Percentiles rank a stretch among this genome's conserved stretches.
phyloP scores from a whole-genome alignment of 306 rosid genomes.

The Glycine latifolia region DNA sequence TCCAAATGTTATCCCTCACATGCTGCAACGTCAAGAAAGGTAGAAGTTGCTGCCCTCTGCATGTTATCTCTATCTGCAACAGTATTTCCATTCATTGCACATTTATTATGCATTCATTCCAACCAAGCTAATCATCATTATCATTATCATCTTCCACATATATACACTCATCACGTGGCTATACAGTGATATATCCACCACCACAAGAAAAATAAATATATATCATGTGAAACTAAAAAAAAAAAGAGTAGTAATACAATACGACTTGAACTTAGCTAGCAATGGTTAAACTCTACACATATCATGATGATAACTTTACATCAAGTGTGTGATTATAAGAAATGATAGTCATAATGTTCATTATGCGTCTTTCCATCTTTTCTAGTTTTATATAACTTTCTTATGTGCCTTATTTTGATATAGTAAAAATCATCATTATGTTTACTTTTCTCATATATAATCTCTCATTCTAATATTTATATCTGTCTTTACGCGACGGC shows the following conservation, averaged over 20 bases:
- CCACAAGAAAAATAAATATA: neutral
- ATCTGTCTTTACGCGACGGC: conserved; percentile 29
- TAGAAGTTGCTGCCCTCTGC: conserved; percentile 83
- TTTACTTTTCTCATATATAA: conserved; percentile 15
- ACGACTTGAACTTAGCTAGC: no score
- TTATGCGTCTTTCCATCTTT: conserved; percentile 9
- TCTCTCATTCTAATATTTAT: conserved; percentile 25
- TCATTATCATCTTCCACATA: neutral
- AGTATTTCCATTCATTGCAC: conserved; percentile 40
- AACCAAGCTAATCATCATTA: no score
- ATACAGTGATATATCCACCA: conserved; percentile 1
- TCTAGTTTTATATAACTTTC: conserved; percentile 1
- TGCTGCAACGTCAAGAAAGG: conserved; percentile 94
- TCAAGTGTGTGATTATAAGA: conserved; percentile 39
- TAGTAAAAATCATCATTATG: conserved; percentile 2
- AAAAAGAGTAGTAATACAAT: neutral
- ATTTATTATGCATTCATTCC: neutral
- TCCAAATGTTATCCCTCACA: conserved; percentile 94
- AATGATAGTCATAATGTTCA: conserved; percentile 19
- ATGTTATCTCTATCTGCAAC: conserved; percentile 91
- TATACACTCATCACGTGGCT: conserved; percentile 3
- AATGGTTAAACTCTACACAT: conserved; percentile 42
- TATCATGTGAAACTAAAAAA: conserved; percentile 36
- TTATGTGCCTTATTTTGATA: neutral
- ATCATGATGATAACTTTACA: conserved; percentile 26